phyloP scores from a whole-genome alignment of 1,139 yeast species.

The Geotrichum aggregatum region DNA sequence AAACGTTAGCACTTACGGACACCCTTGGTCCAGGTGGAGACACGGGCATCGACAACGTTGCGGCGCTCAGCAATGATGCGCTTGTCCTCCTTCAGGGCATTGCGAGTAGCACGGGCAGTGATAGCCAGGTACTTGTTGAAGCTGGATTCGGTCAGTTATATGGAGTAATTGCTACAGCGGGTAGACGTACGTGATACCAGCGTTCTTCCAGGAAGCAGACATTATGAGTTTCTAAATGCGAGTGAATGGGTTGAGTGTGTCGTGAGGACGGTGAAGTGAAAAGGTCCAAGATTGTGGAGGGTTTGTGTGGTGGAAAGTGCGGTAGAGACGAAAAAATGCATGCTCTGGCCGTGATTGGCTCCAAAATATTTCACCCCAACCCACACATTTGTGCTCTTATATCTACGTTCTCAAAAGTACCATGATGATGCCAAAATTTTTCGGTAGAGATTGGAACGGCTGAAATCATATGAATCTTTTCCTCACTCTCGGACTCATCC shows the following conservation, averaged over 20 bases:
- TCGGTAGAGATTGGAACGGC: background rate
- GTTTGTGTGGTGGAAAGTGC: background rate
- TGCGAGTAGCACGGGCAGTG: constrained; percentile 86
- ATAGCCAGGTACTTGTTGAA: constrained; percentile 87
- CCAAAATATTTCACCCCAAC: constrained; percentile 2
- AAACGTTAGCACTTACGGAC: constrained; percentile 36
- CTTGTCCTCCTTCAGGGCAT: constrained; percentile 82
- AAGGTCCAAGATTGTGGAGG: background rate
- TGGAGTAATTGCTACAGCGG: background rate
- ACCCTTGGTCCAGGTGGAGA: constrained; percentile 72
- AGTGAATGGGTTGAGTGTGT: constrained; percentile 2
- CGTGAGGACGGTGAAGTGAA: constrained; percentile 4
- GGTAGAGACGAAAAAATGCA: background rate
- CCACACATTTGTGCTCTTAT: constrained; percentile 1
- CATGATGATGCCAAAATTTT: background rate
- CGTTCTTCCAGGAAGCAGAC: constrained; percentile 33
- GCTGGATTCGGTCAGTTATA: constrained; percentile 34
- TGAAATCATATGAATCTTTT: background rate
- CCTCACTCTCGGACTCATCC: background rate
- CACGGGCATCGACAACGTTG: constrained; percentile 71
- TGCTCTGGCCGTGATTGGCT: constrained; percentile 8
- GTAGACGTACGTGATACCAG: constrained; percentile 35
- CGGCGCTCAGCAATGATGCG: constrained; percentile 74
- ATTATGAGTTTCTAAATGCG: constrained; percentile 12
- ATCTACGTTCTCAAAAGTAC: constrained; percentile 1